Conservation (phyloP, 1,284 basidiomycete species). For the Cystobasidium slooffiae region DNA sequence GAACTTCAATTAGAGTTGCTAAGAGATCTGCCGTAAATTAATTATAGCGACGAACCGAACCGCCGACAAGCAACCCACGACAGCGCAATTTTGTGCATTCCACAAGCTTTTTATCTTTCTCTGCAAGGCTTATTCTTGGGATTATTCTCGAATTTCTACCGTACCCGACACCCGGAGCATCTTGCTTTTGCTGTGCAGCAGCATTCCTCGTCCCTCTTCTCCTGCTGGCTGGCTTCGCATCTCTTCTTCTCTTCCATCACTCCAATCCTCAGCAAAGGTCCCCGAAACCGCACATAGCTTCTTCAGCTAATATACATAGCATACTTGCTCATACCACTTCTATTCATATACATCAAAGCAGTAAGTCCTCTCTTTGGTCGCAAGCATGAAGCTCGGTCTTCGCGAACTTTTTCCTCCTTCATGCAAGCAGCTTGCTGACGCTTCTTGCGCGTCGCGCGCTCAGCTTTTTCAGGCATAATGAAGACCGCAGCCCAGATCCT, state of each 20-base stretch:
- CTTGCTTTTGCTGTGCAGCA: not conserved
- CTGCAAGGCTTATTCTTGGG: not conserved
- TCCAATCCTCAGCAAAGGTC: not conserved
- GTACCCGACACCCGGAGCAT: not conserved
- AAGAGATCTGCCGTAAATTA: slow-evolving; percentile 5
- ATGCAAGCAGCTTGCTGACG: slow-evolving; percentile 10
- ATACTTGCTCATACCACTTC: too few species aligned
- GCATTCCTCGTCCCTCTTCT: slow-evolving; percentile 2
- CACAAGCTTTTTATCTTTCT: slow-evolving; percentile 7
- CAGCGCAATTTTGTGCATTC: slow-evolving; percentile 5
- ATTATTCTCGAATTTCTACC: not conserved
- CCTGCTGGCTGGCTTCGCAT: not conserved
- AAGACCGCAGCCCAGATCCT: slow-evolving; percentile 29
- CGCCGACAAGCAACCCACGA: not conserved
- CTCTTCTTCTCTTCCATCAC: slow-evolving; percentile 16
- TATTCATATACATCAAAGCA: too few species aligned
- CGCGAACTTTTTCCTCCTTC: not conserved
- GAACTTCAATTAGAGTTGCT: too few species aligned
- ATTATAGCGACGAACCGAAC: too few species aligned
- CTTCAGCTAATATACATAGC: not conserved
- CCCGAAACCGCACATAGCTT: slow-evolving; percentile 13
- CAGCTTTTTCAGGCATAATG: slow-evolving; percentile 24
- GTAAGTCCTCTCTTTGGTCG: not conserved
- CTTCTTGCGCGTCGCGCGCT: not conserved
- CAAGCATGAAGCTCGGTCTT: not conserved